phyloP scores from a whole-genome alignment of 352 stramenopile species.

The Pythium scleroteichum region DNA sequence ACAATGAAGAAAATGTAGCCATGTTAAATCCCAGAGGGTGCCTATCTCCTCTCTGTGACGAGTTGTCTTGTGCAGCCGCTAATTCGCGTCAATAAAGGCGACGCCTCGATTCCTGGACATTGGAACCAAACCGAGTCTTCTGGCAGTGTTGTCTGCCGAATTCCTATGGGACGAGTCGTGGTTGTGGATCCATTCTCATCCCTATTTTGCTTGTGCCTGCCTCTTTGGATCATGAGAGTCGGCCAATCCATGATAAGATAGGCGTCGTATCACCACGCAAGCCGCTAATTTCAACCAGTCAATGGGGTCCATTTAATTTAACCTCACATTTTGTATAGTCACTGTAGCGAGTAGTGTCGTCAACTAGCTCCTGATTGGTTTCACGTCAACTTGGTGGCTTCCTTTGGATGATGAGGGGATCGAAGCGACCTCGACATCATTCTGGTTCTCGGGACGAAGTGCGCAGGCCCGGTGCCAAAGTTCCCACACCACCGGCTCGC shows the following conservation, averaged over 20 bases:
- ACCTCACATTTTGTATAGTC: conserved; percentile 16
- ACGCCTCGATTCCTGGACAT: no score
- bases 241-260: conserved; percentile 27
- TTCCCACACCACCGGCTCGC: background rate
- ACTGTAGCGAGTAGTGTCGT: conserved; percentile 15
- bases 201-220: background rate
- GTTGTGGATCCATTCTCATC: no score
- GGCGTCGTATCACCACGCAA: conserved; percentile 27
- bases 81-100: no score
- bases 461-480: background rate
- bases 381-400: no score
- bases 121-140: no score
- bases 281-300: conserved; percentile 18
- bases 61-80: no score
- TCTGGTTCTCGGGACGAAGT: conserved; percentile 27
- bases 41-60: background rate
- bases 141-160: no score
- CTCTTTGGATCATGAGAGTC: background rate
- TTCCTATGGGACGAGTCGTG: no score
- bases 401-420: background rate
- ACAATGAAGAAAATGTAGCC: conserved; percentile 17
- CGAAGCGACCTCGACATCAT: conserved; percentile 19
- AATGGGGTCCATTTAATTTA: background rate
- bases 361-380: conserved; percentile 21
- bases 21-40: conserved; percentile 13